These are phyloP conservation scores for Phalaenopsis hybrid DNA, from an alignment of 116 monocot species.

Conservation along the genomic window DNA sequence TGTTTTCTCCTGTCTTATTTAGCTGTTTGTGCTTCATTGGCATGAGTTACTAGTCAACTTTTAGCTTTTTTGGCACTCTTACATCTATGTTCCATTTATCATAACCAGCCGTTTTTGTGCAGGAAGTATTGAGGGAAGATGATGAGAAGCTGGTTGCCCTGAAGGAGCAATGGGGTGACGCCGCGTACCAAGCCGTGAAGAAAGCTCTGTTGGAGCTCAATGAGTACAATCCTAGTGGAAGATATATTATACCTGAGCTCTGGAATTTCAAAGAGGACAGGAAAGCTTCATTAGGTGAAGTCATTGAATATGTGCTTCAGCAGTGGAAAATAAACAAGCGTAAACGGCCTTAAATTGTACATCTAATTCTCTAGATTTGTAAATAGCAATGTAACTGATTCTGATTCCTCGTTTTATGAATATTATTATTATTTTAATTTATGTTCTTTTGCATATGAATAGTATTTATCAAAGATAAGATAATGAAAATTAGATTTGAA, in stretches of 20 bases:
- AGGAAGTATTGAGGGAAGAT: slow-evolving; percentile 12
- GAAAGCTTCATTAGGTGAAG: slow-evolving; percentile 13
- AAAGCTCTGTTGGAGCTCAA: slow-evolving; percentile 16
- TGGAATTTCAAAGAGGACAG: slow-evolving; percentile 22
- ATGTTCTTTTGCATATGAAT: too few species aligned
- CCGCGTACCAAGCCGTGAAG: slow-evolving; percentile 10
- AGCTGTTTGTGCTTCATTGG: too few species aligned
- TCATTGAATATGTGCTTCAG: slow-evolving; percentile 8
- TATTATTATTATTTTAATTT: too few species aligned
- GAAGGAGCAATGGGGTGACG: slow-evolving; percentile 13
- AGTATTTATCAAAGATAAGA: too few species aligned
- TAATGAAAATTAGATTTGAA: too few species aligned
- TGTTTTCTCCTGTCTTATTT: too few species aligned
- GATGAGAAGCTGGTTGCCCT: slow-evolving; percentile 11
- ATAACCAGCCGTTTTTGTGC: not conserved
- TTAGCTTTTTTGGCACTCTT: too few species aligned
- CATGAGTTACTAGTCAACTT: too few species aligned
- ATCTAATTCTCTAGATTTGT: not conserved
- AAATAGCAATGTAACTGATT: too few species aligned
- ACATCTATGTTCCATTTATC: not conserved
- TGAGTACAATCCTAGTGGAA: slow-evolving; percentile 26
- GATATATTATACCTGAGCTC: slow-evolving; percentile 14
- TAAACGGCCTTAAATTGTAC: not conserved
- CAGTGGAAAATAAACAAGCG: slow-evolving; percentile 4
- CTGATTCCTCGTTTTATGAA: too few species aligned